Evolutionary conservation across 2,329 filamentous ascomycete genomes (phyloP), one percentile per base, ranked within the genome.

Genomic region (Claviceps fusiformis): DNA sequence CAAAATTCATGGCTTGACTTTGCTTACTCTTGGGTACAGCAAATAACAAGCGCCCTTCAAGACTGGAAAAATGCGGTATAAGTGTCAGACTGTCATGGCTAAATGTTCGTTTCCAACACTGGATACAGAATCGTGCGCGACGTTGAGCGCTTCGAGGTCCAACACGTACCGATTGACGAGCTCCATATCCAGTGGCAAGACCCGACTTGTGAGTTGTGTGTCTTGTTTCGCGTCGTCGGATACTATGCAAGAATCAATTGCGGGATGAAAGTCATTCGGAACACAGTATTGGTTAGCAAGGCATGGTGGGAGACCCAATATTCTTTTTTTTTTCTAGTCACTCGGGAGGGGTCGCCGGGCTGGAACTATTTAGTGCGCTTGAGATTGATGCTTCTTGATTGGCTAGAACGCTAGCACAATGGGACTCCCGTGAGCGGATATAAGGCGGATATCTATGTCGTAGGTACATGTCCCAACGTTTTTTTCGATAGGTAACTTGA

Each of bases 21-120:
- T 48, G 82, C 87, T 76, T 75, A 91, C 89, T 98, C 76, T 98
- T 98, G 58, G 93, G 93, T n/a, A 98, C 89, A 59, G 93, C 93
- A 68, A 98, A 96, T 59, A 97, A 81, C 56, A 97, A 80, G 61
- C 93, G 87, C 67, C 92, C 91, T 77, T 93, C 89, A 68, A 96
- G 80, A 75, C 90, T 95, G 55, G 45, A 19, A 33, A 31, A 54
- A 37, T 27, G 41, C 24, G 24, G 50, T 41, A n/a, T 13, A 15
- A 3, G 13, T 29, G 54, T 53, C 48, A 55, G 55, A 37, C 27
- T 33, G 24, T 43, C 33, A 51, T 43, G 37, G 44, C 31, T 9
- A 35, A 29, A 31, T 19, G 15, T 33, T 27, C 24, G 44, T 39
- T 47, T 33, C 41, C 24, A 45, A n/a, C 27, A 24, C 13, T 3